These are phyloP conservation scores for Xylariaceae sp. DNA, from an alignment of 2,329 filamentous ascomycete genomes.

Conservation along the genomic window DNA sequence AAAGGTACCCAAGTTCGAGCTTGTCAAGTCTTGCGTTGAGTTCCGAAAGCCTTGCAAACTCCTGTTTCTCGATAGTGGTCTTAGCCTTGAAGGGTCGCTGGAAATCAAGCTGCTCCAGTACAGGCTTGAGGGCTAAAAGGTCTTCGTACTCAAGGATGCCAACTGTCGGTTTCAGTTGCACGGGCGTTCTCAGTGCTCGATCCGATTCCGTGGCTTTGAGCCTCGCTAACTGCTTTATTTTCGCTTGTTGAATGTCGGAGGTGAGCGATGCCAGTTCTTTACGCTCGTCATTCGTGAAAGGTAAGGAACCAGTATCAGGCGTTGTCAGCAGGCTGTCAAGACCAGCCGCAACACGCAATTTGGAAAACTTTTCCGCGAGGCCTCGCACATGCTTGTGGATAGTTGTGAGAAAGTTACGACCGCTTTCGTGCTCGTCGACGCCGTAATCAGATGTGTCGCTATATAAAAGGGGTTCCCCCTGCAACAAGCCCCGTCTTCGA, in stretches of 20 bases:
- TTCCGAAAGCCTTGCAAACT: constrained; percentile 15
- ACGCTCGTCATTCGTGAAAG: constrained; percentile 10
- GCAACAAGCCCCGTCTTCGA: constrained; percentile 54
- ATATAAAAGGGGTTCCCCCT: constrained; percentile 59
- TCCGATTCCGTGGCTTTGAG: neutral
- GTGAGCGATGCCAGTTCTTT: constrained; percentile 9
- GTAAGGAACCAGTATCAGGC: constrained; percentile 11
- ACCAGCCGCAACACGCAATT: constrained; percentile 46
- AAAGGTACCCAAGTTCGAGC: constrained; percentile 16
- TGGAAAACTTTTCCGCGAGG: constrained; percentile 56
- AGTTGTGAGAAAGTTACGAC: constrained; percentile 72
- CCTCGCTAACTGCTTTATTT: constrained; percentile 9
- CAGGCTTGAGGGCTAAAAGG: constrained; percentile 13
- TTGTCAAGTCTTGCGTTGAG: constrained; percentile 13
- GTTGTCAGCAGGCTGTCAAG: constrained; percentile 37
- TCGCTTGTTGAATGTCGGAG: constrained; percentile 13
- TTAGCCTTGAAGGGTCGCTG: constrained; percentile 16
- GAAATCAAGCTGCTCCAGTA: constrained; percentile 17
- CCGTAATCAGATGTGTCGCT: constrained; percentile 61
- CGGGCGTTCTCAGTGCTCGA: neutral
- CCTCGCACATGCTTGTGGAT: constrained; percentile 66
- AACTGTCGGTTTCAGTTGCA: neutral
- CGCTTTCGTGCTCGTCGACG: constrained; percentile 76
- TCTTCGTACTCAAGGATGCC: constrained; percentile 7
- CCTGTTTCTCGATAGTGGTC: constrained; percentile 16